A percentile compares a stretch with the other conserved stretches of the same genome.
These are phyloP conservation scores for Lichtheimia ornata DNA, from an alignment of 371 early-diverging fungal species.

Conservation along the genomic window DNA sequence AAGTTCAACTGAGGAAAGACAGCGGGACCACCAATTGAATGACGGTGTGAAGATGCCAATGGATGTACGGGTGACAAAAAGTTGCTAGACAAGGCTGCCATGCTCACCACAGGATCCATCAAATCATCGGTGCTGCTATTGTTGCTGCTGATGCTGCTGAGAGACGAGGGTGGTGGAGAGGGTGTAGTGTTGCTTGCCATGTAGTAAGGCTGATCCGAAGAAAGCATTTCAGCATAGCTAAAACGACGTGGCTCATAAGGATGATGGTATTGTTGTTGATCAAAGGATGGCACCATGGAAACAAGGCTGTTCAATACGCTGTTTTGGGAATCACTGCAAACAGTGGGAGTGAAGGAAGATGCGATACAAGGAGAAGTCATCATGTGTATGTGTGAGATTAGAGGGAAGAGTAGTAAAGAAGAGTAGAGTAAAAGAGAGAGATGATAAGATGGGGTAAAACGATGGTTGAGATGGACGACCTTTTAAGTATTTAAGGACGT, in stretches of 20 bases:
- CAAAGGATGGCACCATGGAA: constrained; percentile 11
- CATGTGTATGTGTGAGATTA: constrained; percentile 3
- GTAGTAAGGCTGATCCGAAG: constrained; percentile 21
- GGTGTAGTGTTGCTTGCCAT: constrained; percentile 24
- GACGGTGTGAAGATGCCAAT: constrained; percentile 15
- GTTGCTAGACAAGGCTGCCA: neutral
- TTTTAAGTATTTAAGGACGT: constrained; percentile 22
- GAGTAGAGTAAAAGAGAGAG: neutral
- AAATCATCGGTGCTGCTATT: constrained; percentile 9
- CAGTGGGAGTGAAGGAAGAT: neutral
- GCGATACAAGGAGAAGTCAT: constrained; percentile 11
- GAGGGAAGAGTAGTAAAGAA: neutral
- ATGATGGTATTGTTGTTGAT: constrained; percentile 1
- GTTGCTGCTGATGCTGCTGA: constrained; percentile 9
- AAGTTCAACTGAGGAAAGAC: constrained; percentile 7
- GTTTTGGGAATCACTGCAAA: too few relatives aligned
- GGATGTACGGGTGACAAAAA: constrained; percentile 4
- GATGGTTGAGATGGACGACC: neutral
- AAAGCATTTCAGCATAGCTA: constrained; percentile 47
- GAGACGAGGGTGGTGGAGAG: constrained; percentile 24
- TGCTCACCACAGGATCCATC: constrained; percentile 5
- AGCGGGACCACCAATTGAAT: constrained; percentile 25
- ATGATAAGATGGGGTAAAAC: neutral
- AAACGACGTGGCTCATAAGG: constrained; percentile 28
- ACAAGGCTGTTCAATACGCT: neutral